Conservation (phyloP, 768 basidiomycete species). For the Kwoniella botswanensis region DNA sequence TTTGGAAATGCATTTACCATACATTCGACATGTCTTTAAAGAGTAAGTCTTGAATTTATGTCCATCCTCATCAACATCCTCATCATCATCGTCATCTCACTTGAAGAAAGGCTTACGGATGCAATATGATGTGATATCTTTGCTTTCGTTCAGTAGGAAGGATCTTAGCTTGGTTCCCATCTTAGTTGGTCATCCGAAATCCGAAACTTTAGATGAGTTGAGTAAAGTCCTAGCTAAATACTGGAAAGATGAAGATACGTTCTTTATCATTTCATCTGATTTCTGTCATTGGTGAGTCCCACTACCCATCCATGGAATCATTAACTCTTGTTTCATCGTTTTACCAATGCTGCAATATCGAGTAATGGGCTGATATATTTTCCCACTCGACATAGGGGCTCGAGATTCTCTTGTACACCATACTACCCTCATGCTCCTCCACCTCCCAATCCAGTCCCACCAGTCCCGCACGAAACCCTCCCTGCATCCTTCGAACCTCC, state of each 20-base stretch:
- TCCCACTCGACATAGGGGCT: conserved; percentile 40
- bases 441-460: conserved; percentile 48
- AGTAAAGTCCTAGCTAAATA: conserved; percentile 74
- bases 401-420: conserved; percentile 53
- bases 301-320: not conserved
- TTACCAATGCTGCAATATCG: too few relatives aligned
- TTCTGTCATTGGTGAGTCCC: conserved; percentile 90
- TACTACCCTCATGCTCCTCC: conserved; percentile 51
- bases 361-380: too few relatives aligned
- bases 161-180: conserved; percentile 87
- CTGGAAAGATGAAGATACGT: conserved; percentile 74
- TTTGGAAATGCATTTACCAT: conserved; percentile 96
- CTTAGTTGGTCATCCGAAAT: conserved; percentile 70
- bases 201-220: conserved; percentile 69
- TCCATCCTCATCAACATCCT: not conserved
- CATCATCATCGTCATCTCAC: not conserved
- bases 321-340: conserved; percentile 3
- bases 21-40: conserved; percentile 51
- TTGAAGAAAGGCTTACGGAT: not conserved
- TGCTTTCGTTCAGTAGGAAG: conserved; percentile 32
- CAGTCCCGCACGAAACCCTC: conserved; percentile 30
- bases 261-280: conserved; percentile 91
- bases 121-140: not conserved
- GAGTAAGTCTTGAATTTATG: conserved; percentile 30
- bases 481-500: conserved; percentile 30